Evolutionary conservation across 2,329 filamentous ascomycete genomes (phyloP).

Genomic region (Emergomyces pasteurianus): DNA sequence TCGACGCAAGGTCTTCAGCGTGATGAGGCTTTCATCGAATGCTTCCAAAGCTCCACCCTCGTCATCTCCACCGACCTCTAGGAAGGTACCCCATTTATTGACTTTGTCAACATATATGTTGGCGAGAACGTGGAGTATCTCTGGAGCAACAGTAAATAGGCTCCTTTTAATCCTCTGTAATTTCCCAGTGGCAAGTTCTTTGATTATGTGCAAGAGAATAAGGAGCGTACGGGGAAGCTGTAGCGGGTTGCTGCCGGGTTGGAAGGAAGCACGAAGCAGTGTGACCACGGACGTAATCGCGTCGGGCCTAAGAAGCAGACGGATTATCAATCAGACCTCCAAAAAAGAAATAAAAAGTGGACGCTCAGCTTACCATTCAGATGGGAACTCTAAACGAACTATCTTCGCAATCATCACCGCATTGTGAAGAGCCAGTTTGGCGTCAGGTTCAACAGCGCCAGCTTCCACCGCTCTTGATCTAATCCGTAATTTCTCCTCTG

Average conservation of each 20-base stretch:
- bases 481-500: slow-evolving; percentile 65
- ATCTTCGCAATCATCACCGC: slow-evolving; percentile 81
- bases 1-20: slow-evolving; percentile 68
- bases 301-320: slow-evolving; percentile 29
- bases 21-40: slow-evolving; percentile 64
- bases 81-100: slow-evolving; percentile 52
- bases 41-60: slow-evolving; percentile 48
- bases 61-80: slow-evolving; percentile 47
- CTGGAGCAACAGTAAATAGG: slow-evolving; percentile 66
- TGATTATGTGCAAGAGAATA: slow-evolving; percentile 73
- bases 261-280: slow-evolving; percentile 47
- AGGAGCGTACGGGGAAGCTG: slow-evolving; percentile 62
- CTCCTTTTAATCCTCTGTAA: slow-evolving; percentile 62
- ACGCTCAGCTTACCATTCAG: slow-evolving; percentile 52
- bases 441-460: slow-evolving; percentile 64
- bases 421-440: slow-evolving; percentile 71
- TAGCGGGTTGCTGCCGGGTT: slow-evolving; percentile 45
- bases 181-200: slow-evolving; percentile 75
- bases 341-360: background rate
- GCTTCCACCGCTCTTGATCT: slow-evolving; percentile 63
- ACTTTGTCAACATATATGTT: slow-evolving; percentile 68
- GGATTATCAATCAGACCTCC: slow-evolving; percentile 1
- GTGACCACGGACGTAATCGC: slow-evolving; percentile 44
- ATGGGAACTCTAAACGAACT: slow-evolving; percentile 75
- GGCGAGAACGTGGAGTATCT: slow-evolving; percentile 68